Conservation (phyloP, 495 filamentous ascomycete species). For the Podospora comata region DNA sequence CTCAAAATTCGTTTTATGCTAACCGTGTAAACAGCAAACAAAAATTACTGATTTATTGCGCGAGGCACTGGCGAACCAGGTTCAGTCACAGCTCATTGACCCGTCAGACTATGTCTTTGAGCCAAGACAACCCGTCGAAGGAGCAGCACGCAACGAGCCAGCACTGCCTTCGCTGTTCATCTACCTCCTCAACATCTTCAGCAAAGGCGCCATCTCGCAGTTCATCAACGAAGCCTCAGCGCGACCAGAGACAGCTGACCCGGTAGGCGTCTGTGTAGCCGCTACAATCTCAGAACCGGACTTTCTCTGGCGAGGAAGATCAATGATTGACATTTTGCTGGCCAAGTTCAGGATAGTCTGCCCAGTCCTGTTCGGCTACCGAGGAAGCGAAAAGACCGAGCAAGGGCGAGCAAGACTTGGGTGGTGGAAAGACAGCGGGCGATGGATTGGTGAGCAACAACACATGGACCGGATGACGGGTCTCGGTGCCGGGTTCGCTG, state of each 20-base stretch:
- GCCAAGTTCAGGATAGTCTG: constrained; percentile 80
- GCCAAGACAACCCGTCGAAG: constrained; percentile 52
- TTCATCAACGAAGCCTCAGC: constrained; percentile 71
- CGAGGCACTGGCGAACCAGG: constrained; percentile 39
- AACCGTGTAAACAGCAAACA: constrained; percentile 17
- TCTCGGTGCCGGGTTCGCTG: constrained; percentile 76
- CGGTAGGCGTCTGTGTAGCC: constrained; percentile 72
- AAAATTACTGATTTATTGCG: constrained; percentile 51
- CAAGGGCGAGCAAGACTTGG: constrained; percentile 67
- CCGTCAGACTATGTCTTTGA: constrained; percentile 63
- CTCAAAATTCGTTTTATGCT: background rate
- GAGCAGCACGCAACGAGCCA: constrained; percentile 52
- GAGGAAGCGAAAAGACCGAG: constrained; percentile 70
- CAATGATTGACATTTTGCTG: constrained; percentile 80
- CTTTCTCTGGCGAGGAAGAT: constrained; percentile 65
- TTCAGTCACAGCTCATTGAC: constrained; percentile 58
- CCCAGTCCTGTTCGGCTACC: constrained; percentile 83
- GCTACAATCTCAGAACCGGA: constrained; percentile 67
- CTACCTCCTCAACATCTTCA: constrained; percentile 78
- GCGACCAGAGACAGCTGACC: constrained; percentile 69
- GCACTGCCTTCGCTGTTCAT: constrained; percentile 65
- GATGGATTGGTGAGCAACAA: constrained; percentile 60
- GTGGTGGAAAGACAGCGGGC: constrained; percentile 61
- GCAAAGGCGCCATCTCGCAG: constrained; percentile 72
- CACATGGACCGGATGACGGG: constrained; percentile 83